Evolutionary conservation across 192 early-diverging fungal genomes (phyloP), one percentile per base, ranked within the genome.

Genomic region (Diversispora eburnea): DNA sequence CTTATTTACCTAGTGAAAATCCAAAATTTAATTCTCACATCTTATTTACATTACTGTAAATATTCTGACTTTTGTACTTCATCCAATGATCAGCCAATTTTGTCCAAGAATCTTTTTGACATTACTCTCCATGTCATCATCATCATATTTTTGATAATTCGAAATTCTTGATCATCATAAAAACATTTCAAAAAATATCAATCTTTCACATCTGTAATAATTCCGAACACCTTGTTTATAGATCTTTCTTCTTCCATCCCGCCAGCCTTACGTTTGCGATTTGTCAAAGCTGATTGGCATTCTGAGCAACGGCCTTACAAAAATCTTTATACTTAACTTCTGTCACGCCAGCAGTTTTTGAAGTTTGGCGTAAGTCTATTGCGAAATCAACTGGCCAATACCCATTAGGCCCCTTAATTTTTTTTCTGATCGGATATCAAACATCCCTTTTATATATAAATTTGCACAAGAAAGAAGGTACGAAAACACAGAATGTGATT

Each of bases 271-370:
- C 69, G 73, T 19, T 78, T 78, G 12, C 77, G 25, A 33, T 33
- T 33, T 33, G 25, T 33, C 25, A 33, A 33, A 33, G 2, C 25
- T 1, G 25, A 33, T 33, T 33, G 2, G 75, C 4, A 45, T 75
- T 78, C 74, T 78, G 70, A 2, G 77, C 77, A 67, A 75, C 19
- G 15, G 73, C 77, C 57, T 78, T 75, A 15, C 20, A 0, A 63
- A 52, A 78, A 49, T 78, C 63, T 33, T 78, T 69, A 3, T 71
- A 20, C 25, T 78, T 72, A 15, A 75, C 73, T 64, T 72, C 62
- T 42, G 73, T 75, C 13, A 78, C 73, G 15, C 77, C 68, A 60
- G 19, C 58, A 17, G 33, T 60, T 60, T 39, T 60, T 9, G 12
- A 60, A 1, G 8, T 60, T 60, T 60, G 1, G 20, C 0, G 0